Percentiles rank a stretch among this genome's conserved stretches.
These are phyloP conservation scores for Cystobasidium tubakii DNA, from an alignment of 768 basidiomycete species.

Conservation along the genomic window DNA sequence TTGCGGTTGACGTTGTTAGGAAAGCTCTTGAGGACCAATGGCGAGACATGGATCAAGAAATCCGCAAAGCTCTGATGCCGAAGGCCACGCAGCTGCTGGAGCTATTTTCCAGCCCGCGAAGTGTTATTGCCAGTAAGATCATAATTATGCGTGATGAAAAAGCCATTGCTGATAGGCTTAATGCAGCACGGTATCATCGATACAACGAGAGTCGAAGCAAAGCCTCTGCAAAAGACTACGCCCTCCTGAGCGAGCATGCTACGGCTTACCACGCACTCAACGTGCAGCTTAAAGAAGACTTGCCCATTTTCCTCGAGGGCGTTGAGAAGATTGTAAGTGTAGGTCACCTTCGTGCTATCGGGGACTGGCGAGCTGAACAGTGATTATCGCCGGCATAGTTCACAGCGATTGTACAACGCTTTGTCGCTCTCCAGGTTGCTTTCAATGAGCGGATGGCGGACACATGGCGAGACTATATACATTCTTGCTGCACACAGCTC, in stretches of 20 bases:
- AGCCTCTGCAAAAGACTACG: conserved; percentile 8
- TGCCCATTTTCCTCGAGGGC: conserved; percentile 42
- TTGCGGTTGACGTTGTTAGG: conserved; percentile 41
- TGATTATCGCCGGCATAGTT: neutral
- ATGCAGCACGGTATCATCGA: neutral
- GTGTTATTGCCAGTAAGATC: conserved; percentile 44
- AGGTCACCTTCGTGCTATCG: neutral
- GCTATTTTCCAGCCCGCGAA: conserved; percentile 42
- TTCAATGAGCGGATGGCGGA: conserved; percentile 6
- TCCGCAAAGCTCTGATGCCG: conserved; percentile 5
- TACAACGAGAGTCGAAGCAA: conserved; percentile 31
- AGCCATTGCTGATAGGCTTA: conserved; percentile 21
- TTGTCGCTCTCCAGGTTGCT: conserved; percentile 16
- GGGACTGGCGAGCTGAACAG: neutral
- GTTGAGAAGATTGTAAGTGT: conserved; percentile 30
- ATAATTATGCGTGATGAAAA: conserved; percentile 38
- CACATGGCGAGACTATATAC: conserved; percentile 5
- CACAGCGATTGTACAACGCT: conserved; percentile 7
- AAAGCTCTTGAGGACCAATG: conserved; percentile 42
- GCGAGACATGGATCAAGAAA: conserved; percentile 33
- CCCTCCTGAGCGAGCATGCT: conserved; percentile 8
- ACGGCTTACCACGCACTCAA: conserved; percentile 43
- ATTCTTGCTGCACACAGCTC: conserved; percentile 10
- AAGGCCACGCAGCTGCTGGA: conserved; percentile 43
- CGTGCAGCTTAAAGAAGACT: conserved; percentile 44